phyloP scores from a whole-genome alignment of 805 yeast genomes.

The Pichia pseudocactophila region DNA sequence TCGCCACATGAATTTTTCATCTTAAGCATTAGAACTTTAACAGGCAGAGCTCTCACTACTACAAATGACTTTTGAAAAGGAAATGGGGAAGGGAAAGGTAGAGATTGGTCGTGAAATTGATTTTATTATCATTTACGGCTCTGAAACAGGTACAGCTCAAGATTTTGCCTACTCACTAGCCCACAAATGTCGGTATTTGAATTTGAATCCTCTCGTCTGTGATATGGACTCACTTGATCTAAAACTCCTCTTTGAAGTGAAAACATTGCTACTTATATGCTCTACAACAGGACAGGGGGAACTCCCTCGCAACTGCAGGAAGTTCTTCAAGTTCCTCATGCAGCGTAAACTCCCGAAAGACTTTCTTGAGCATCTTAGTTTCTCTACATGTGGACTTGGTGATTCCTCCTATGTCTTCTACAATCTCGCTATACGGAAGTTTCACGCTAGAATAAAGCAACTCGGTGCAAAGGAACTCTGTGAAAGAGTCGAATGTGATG shows the following conservation, averaged over 20 bases:
- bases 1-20: no score
- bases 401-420: conserved; percentile 86
- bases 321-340: conserved; percentile 68
- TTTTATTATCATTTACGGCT: conserved; percentile 59
- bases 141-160: conserved; percentile 88
- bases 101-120: background rate
- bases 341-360: conserved; percentile 52
- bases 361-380: conserved; percentile 49
- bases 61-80: no score
- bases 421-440: conserved; percentile 78
- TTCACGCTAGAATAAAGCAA: conserved; percentile 70
- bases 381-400: conserved; percentile 84
- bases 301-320: conserved; percentile 66
- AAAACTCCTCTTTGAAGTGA: conserved; percentile 41
- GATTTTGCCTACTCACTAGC: conserved; percentile 69
- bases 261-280: conserved; percentile 32
- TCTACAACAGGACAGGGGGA: conserved; percentile 97
- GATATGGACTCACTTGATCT: conserved; percentile 56
- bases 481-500: conserved; percentile 83
- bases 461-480: conserved; percentile 72
- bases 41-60: no score
- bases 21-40: no score
- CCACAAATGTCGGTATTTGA: conserved; percentile 43
- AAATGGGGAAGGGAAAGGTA: background rate
- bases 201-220: conserved; percentile 39